A percentile compares a stretch with the other conserved stretches of the same genome.
Evolutionary conservation across 768 basidiomycete species (phyloP).

Genomic region (Tulasnella sp.): DNA sequence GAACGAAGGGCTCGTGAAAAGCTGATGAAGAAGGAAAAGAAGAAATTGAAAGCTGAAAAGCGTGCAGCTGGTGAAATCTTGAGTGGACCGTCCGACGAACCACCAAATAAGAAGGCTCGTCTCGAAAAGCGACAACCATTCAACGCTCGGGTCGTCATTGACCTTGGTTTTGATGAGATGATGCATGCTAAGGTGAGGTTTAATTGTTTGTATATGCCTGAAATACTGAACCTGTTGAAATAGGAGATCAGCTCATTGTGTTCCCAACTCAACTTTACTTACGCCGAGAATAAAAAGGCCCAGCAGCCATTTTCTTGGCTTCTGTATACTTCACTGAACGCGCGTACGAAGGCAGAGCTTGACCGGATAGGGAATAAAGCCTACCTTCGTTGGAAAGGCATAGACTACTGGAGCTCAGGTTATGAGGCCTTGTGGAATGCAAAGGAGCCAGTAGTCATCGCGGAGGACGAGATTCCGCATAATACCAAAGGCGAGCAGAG

Average conservation of each 20-base stretch:
- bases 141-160: conserved; percentile 61
- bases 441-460: neutral
- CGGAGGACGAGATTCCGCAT: neutral
- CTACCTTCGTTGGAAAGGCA: conserved; percentile 64
- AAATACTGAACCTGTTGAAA: neutral
- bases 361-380: conserved; percentile 52
- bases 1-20: conserved; percentile 68
- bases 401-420: conserved; percentile 71
- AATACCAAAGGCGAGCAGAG: neutral
- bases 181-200: conserved; percentile 33
- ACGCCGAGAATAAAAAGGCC: conserved; percentile 73
- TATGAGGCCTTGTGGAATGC: conserved; percentile 55
- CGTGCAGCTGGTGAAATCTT: conserved; percentile 45
- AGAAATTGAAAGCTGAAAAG: conserved; percentile 37
- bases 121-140: conserved; percentile 28
- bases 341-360: conserved; percentile 50
- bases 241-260: conserved; percentile 86
- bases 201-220: neutral
- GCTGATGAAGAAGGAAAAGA: conserved; percentile 59
- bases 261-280: conserved; percentile 84
- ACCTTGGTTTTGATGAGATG: conserved; percentile 45
- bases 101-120: conserved; percentile 28
- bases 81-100: conserved; percentile 19
- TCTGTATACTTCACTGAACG: conserved; percentile 70
- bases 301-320: conserved; percentile 55